Conservation (phyloP, 768 basidiomycete species). For the Leucocoprinus birnbaumii region DNA sequence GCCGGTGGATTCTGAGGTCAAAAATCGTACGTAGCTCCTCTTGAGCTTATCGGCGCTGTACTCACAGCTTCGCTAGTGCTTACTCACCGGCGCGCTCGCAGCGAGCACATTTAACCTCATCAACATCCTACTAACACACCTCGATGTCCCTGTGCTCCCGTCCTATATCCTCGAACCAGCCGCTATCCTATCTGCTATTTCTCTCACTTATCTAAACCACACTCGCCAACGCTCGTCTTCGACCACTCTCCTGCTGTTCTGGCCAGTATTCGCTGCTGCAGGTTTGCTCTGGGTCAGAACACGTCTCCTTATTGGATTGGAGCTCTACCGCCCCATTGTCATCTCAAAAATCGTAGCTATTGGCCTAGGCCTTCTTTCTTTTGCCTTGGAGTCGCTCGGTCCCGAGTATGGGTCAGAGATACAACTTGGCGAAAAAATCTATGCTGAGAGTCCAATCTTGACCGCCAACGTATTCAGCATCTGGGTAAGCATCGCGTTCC, state of each 20-base stretch:
- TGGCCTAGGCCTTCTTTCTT: conserved; percentile 48
- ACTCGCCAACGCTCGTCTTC: conserved; percentile 69
- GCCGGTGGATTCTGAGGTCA: conserved; percentile 45
- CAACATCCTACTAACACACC: conserved; percentile 31
- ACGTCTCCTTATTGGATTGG: conserved; percentile 25
- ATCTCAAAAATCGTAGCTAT: conserved; percentile 40
- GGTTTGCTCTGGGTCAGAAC: conserved; percentile 64
- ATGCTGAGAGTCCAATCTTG: conserved; percentile 64
- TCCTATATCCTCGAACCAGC: conserved; percentile 59
- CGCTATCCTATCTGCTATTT: conserved; percentile 42
- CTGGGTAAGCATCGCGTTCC: conserved; percentile 40
- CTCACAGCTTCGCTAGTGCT: conserved; percentile 21
- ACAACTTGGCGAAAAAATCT: conserved; percentile 25
- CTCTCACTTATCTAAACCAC: conserved; percentile 68
- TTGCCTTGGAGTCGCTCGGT: conserved; percentile 67
- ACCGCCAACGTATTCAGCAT: conserved; percentile 81
- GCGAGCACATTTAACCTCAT: conserved; percentile 42
- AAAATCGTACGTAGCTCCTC: conserved; percentile 60
- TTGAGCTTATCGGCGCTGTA: not conserved
- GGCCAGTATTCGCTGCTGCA: conserved; percentile 61
- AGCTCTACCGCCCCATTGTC: conserved; percentile 32
- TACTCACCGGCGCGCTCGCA: conserved; percentile 44
- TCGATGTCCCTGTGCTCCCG: conserved; percentile 40
- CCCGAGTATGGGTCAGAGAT: conserved; percentile 45
- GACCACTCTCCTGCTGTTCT: conserved; percentile 73